Evolutionary conservation across 225 moss, liverwort and hornwort genomes (phyloP).

Genomic region (Thuidium tamariscinum): DNA sequence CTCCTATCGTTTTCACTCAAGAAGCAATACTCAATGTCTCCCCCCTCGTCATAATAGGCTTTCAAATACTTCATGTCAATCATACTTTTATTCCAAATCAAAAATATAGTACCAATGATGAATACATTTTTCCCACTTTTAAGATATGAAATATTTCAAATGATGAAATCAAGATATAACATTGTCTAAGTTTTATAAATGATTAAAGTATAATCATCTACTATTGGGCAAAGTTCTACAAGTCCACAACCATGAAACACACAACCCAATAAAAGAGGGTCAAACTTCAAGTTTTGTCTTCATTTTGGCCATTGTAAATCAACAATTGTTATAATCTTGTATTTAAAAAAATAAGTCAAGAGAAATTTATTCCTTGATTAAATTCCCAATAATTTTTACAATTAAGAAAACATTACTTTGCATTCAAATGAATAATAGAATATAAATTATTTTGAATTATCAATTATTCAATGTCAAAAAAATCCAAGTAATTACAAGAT

Average conservation of each 20-base stretch:
- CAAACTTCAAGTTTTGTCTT: neutral
- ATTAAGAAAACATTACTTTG: too few species aligned
- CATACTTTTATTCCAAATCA: neutral
- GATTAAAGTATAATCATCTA: neutral
- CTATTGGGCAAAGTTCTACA: neutral
- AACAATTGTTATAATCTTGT: fast-evolving
- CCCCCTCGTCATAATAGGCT: fast-evolving
- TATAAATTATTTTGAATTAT: too few species aligned
- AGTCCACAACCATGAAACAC: neutral
- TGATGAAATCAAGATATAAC: neutral
- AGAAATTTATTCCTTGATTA: too few species aligned
- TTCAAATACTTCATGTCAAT: neutral
- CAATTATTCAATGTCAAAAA: neutral
- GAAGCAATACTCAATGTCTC: neutral
- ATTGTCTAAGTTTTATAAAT: neutral
- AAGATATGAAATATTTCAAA: too few species aligned
- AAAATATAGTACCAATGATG: neutral
- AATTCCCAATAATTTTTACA: too few species aligned
- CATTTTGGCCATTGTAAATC: neutral
- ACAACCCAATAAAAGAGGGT: fast-evolving
- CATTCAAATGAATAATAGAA: too few species aligned
- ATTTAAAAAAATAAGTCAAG: too few species aligned
- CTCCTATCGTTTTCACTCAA: fast-evolving
- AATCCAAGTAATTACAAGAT: neutral
- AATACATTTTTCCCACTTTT: neutral